Evolutionary conservation across 2,329 filamentous ascomycete genomes (phyloP).

Genomic region (Aspergillus aculeatus): DNA sequence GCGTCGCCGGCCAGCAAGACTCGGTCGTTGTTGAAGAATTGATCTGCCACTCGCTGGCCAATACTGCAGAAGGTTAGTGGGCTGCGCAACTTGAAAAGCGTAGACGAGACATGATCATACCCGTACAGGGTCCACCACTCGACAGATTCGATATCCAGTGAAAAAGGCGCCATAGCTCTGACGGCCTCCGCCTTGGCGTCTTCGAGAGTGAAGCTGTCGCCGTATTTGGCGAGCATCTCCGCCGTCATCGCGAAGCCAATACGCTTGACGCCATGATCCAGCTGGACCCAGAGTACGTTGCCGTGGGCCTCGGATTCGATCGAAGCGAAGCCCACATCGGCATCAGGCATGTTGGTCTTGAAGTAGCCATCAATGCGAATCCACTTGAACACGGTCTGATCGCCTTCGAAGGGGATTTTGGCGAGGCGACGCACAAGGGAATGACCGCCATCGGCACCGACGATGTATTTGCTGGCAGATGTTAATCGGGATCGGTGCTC

Average conservation of each 20-base stretch:
- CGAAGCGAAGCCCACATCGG: slow-evolving; percentile 12
- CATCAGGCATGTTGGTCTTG: slow-evolving; percentile 29
- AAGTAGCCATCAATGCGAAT: slow-evolving; percentile 24
- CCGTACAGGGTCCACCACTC: too few relatives aligned
- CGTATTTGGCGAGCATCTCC: slow-evolving; percentile 21
- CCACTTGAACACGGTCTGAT: slow-evolving; percentile 14
- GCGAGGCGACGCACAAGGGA: slow-evolving; percentile 46
- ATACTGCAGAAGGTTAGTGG: too few relatives aligned
- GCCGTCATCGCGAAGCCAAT: slow-evolving; percentile 22
- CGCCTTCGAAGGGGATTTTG: slow-evolving; percentile 35
- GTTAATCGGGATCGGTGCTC: neutral
- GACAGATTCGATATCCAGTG: too few relatives aligned
- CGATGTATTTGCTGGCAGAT: slow-evolving; percentile 24
- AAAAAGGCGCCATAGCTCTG: too few relatives aligned
- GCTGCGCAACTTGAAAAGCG: too few relatives aligned
- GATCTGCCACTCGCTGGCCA: too few relatives aligned
- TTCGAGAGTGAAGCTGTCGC: too few relatives aligned
- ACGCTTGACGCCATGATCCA: slow-evolving; percentile 21
- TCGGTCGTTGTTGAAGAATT: too few relatives aligned
- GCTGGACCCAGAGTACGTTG: slow-evolving; percentile 34
- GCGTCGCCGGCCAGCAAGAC: too few relatives aligned
- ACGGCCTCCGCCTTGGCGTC: too few relatives aligned
- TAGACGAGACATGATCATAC: too few relatives aligned
- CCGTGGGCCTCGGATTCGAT: slow-evolving; percentile 21
- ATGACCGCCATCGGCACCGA: slow-evolving; percentile 53